Base-by-base conservation (phyloP, 2,329 filamentous ascomycete genomes). In the Penicillium sp. region DNA sequence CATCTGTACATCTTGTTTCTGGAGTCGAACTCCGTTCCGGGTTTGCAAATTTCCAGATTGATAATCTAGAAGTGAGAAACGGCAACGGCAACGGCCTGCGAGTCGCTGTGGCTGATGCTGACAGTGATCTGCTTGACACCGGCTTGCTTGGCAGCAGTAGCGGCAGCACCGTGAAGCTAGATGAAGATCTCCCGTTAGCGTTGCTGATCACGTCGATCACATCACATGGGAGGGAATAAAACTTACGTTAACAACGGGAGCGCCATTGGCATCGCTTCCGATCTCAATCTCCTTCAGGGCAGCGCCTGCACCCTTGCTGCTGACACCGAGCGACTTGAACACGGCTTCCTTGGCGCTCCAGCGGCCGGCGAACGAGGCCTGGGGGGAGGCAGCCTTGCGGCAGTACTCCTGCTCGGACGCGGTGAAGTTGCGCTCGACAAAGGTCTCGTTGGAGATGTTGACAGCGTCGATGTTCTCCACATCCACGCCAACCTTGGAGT, bases 281-380 rank as follows among this genome's bases (percentile, higher is more conserved):
- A 99, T 94, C 82, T 99, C 96, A 81, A 99, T 99, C 45, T 98
- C 93, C 83, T 90, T 95, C 80, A 99, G 79, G 17, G 92, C 85
- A 62, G 95, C 94, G 67, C 96, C 95, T 10, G 91, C 93, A 64
- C 95, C 95, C 80, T 91, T 89, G 79, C 93, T 90, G 70, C 86
- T 82, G 13, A 98, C 93, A 68, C 93, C 93, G 15, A 99, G 84
- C 40, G 92, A 93, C 87, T 99, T 99, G 86, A 99, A 99, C 0
- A 99, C 93, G 30, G 95, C 95, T 58, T 99, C 95, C 83, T 99
- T 99, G 38, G 95, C 95, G 72, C 90, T 94, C 95, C 95, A 99
- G 70, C 93, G 89, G 54, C 95, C 95, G 5, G 94, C 92, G 79
- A 97, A 99, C 56, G 92, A 96, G 68, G 93, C 91, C 75, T 92